These are phyloP conservation scores for Cutaneotrichosporon curvatum DNA, from an alignment of 1,284 basidiomycete species.

Conservation along the genomic window DNA sequence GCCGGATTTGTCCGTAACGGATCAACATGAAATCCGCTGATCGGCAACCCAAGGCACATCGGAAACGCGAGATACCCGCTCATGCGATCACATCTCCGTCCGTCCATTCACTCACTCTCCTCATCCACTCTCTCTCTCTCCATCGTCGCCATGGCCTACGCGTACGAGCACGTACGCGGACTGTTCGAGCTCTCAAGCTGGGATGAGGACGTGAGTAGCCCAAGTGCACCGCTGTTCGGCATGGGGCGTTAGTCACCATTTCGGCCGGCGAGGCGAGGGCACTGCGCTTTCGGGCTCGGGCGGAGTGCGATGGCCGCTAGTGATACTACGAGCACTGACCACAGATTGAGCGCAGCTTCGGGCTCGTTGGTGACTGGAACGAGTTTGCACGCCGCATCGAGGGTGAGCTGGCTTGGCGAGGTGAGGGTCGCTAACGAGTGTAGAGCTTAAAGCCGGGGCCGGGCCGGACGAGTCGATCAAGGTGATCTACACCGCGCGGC, in stretches of 20 bases:
- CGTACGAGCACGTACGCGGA: conserved; percentile 21
- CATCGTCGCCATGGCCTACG: conserved; percentile 12
- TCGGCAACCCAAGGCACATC: neutral
- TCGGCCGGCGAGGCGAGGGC: no score
- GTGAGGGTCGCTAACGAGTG: neutral
- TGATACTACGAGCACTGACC: neutral
- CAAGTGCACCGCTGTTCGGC: no score
- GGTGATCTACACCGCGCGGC: conserved; percentile 30
- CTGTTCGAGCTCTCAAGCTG: conserved; percentile 26
- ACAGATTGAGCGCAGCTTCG: conserved; percentile 27
- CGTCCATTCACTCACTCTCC: no score
- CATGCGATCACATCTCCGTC: neutral
- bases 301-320: no score
- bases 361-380: conserved; percentile 21
- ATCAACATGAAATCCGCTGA: no score
- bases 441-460: conserved; percentile 19
- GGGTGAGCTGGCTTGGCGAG: conserved; percentile 12
- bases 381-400: conserved; percentile 18
- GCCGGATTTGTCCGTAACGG: no score
- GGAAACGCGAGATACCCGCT: neutral
- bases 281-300: no score
- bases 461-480: conserved; percentile 22
- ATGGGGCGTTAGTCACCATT: no score
- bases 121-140: neutral
- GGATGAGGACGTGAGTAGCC: conserved; percentile 24